A percentile compares a stretch with the other conserved stretches of the same genome.
Evolutionary conservation across 139 green algal species (phyloP).

Genomic region (Chlorella sp.): DNA sequence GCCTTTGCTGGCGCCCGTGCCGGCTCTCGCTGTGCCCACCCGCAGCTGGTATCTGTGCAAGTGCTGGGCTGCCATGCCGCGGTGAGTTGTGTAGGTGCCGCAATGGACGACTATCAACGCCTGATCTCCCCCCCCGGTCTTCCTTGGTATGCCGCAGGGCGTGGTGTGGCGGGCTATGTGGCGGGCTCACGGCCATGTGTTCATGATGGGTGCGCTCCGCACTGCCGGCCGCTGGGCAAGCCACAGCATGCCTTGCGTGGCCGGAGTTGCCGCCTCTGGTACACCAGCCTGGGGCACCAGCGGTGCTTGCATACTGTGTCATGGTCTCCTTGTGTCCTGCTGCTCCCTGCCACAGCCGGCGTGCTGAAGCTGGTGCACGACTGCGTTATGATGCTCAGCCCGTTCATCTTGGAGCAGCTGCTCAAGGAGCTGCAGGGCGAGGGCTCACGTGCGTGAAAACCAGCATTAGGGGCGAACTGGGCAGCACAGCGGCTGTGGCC

Average conservation of each 20-base stretch:
- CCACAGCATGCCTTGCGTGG: too few relatives aligned
- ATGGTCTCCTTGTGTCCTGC: not conserved
- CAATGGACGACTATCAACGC: too few relatives aligned
- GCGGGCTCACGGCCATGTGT: conserved; percentile 35
- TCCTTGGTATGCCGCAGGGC: conserved; percentile 8
- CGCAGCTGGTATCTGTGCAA: too few relatives aligned
- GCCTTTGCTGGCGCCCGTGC: too few relatives aligned
- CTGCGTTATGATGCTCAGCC: conserved; percentile 78
- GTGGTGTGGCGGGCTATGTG: conserved; percentile 53
- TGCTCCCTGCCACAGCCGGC: conserved; percentile 43
- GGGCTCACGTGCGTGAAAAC: conserved; percentile 2
- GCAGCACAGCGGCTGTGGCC: too few relatives aligned
- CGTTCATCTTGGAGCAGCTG: conserved; percentile 80
- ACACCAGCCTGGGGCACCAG: too few relatives aligned
- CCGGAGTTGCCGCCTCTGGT: too few relatives aligned
- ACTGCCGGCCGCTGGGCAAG: too few relatives aligned
- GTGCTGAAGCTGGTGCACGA: conserved; percentile 84
- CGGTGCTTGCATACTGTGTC: too few relatives aligned
- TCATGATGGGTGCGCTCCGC: conserved; percentile 15
- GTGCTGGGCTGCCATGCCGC: not conserved
- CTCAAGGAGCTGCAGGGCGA: conserved; percentile 58
- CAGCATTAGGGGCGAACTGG: too few relatives aligned
- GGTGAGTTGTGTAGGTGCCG: too few relatives aligned
- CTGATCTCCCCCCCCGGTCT: not conserved
- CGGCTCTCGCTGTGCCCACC: too few relatives aligned